phyloP scores from a whole-genome alignment of 441 rosid genomes.

The Rhodomyrtus psidioides region DNA sequence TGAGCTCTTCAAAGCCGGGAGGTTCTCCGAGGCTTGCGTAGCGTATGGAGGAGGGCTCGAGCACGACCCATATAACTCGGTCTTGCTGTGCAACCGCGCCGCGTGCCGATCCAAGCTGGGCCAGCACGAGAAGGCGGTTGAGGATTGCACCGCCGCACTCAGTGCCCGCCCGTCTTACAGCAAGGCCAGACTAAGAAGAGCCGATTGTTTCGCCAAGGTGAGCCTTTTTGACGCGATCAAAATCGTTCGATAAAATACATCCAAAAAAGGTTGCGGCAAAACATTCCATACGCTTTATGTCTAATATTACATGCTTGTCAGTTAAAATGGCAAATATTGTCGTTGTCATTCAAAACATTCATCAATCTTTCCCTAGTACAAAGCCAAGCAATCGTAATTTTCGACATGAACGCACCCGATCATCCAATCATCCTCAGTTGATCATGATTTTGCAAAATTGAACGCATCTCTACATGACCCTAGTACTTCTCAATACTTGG shows the following conservation, averaged over 20 bases:
- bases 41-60: slow-evolving; percentile 79
- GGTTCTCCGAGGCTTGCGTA: slow-evolving; percentile 42
- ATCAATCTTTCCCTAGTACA: neutral
- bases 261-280: neutral
- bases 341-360: neutral
- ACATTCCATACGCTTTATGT: neutral
- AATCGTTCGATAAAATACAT: neutral
- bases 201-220: slow-evolving; percentile 69
- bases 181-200: slow-evolving; percentile 85
- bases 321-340: too few species aligned
- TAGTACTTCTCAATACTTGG: neutral
- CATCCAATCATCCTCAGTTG: neutral
- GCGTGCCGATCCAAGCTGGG: slow-evolving; percentile 58
- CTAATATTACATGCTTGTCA: neutral
- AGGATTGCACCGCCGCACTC: slow-evolving; percentile 74
- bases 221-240: neutral
- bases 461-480: neutral
- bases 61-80: slow-evolving; percentile 63
- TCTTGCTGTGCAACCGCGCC: slow-evolving; percentile 83
- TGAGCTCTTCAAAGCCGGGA: slow-evolving; percentile 46
- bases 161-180: slow-evolving; percentile 47
- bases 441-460: neutral
- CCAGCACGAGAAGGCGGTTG: slow-evolving; percentile 55
- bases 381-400: neutral
- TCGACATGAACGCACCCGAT: neutral